phyloP scores from a whole-genome alignment of 805 yeast species.

The Cyberlindnera suaveolens region DNA sequence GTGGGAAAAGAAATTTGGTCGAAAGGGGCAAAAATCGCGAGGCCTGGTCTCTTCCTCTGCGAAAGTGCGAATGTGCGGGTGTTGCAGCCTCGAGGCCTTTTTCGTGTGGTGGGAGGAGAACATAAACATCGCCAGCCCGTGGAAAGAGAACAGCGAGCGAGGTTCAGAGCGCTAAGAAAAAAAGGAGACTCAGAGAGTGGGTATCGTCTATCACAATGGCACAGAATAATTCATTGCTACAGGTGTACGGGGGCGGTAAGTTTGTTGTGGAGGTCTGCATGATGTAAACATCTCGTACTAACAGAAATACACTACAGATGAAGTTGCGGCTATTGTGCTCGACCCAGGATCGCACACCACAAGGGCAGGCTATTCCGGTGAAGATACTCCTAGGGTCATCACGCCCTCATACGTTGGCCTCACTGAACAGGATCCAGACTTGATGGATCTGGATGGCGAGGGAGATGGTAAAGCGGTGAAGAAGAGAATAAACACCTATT shows the following conservation, averaged over 20 bases:
- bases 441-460: constrained; percentile 21
- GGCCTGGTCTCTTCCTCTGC: no score
- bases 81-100: no score
- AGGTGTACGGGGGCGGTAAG: constrained; percentile 19
- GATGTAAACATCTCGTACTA: constrained; percentile 1
- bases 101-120: no score
- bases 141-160: background rate
- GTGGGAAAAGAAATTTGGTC: no score
- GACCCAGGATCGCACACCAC: constrained; percentile 88
- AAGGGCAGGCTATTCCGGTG: constrained; percentile 88
- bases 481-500: constrained; percentile 24
- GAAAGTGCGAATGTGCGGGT: background rate
- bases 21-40: no score
- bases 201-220: constrained; percentile 12
- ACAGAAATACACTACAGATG: constrained; percentile 43
- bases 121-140: no score
- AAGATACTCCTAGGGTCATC: constrained; percentile 74
- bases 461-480: constrained; percentile 16
- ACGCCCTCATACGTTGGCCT: constrained; percentile 64
- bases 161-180: no score
- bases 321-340: constrained; percentile 82
- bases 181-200: background rate
- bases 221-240: constrained; percentile 18
- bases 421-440: constrained; percentile 13
- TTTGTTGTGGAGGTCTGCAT: constrained; percentile 1